phyloP scores from a whole-genome alignment of 495 filamentous ascomycete genomes.

The Penicillium egyptiacum region DNA sequence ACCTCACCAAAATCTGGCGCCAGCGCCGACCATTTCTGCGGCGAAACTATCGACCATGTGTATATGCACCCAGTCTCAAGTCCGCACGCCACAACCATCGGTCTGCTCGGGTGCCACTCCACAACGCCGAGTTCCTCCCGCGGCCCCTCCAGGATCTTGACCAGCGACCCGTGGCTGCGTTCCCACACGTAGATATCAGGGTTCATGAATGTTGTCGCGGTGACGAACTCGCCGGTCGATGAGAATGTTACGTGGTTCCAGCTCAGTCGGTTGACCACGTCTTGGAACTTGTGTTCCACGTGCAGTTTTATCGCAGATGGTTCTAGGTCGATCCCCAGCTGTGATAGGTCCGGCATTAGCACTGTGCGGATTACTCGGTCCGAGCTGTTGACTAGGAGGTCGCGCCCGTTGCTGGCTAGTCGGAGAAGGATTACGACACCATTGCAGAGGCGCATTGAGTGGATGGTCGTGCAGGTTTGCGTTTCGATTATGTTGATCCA shows the following conservation, averaged over 20 bases:
- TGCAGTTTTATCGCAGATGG: conserved; percentile 68
- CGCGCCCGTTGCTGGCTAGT: conserved; percentile 76
- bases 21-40: conserved; percentile 94
- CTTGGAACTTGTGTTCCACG: conserved; percentile 97
- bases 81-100: conserved; percentile 84
- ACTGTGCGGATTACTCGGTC: conserved; percentile 93
- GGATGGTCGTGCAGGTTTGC: conserved; percentile 70
- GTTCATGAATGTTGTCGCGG: conserved; percentile 93
- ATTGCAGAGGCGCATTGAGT: conserved; percentile 80
- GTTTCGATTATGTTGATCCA: conserved; percentile 93
- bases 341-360: conserved; percentile 64
- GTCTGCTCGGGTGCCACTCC: conserved; percentile 94
- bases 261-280: conserved; percentile 87
- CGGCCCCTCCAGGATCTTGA: conserved; percentile 93
- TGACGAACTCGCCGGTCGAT: conserved; percentile 81
- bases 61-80: conserved; percentile 86
- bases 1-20: conserved; percentile 97
- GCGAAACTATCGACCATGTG: conserved; percentile 88
- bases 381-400: conserved; percentile 84
- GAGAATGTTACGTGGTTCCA: conserved; percentile 98
- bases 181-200: conserved; percentile 99
- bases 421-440: conserved; percentile 89
- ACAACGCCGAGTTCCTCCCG: conserved; percentile 93
- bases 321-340: conserved; percentile 47
- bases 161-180: conserved; percentile 84